A percentile compares a stretch with the other conserved stretches of the same genome.
Evolutionary conservation across 345 rosid genomes (phyloP).

Genomic region (Populus pruinosa): DNA sequence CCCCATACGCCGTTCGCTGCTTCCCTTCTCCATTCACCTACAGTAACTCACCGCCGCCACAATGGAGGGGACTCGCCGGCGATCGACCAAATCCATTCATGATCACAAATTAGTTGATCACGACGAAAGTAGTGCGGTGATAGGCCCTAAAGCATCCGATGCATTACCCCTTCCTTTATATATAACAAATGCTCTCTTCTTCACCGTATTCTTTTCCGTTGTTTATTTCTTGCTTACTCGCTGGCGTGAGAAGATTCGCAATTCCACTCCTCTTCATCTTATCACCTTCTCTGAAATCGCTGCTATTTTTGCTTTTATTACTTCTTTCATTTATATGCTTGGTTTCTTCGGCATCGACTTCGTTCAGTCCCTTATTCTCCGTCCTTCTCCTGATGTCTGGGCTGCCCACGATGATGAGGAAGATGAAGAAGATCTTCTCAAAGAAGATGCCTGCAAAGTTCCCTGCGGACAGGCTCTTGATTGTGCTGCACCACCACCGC

Average conservation of each 20-base stretch:
- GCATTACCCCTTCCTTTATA: slow-evolving; percentile 19
- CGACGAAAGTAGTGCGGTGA: background rate
- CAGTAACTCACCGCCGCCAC: background rate
- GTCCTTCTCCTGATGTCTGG: slow-evolving; percentile 35
- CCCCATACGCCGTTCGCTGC: background rate
- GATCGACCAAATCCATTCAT: slow-evolving; percentile 5
- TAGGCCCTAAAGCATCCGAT: slow-evolving; percentile 5
- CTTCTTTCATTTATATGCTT: slow-evolving; percentile 32
- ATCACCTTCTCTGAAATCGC: slow-evolving; percentile 27
- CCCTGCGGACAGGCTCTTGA: slow-evolving; percentile 30
- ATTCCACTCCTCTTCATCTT: slow-evolving; percentile 35
- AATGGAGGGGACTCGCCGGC: slow-evolving; percentile 29
- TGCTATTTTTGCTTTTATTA: slow-evolving; percentile 26
- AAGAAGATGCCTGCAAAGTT: slow-evolving; percentile 13
- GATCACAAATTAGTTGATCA: background rate
- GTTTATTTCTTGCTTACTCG: slow-evolving; percentile 37
- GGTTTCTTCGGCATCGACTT: slow-evolving; percentile 40
- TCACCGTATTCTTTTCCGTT: slow-evolving; percentile 35
- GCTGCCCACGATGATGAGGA: slow-evolving; percentile 15
- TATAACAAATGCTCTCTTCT: slow-evolving; percentile 29
- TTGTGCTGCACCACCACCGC: background rate
- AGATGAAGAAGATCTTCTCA: background rate
- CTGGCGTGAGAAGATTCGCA: slow-evolving; percentile 46
- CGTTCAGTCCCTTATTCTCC: slow-evolving; percentile 35
- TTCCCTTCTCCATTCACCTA: background rate